Evolutionary conservation across 345 rosid genomes (phyloP).

Genomic region (Eucalyptus regnans): DNA sequence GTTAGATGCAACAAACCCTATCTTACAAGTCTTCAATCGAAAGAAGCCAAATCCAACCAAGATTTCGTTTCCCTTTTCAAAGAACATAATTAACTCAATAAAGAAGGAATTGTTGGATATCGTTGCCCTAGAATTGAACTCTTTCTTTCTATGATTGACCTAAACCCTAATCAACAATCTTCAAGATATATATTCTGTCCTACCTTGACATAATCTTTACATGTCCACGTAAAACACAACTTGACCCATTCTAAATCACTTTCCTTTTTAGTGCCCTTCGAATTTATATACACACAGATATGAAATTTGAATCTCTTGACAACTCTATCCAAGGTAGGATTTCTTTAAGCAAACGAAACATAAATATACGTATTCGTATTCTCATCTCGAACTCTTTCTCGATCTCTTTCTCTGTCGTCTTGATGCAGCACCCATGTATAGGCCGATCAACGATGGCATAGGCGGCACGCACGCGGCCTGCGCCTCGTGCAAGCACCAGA

Average conservation of each 20-base stretch:
- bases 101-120: background rate
- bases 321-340: background rate
- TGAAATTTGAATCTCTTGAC: background rate
- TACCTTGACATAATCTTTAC: slow-evolving; percentile 16
- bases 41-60: background rate
- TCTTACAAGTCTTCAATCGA: background rate
- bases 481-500: slow-evolving; percentile 61
- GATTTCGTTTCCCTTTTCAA: background rate
- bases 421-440: slow-evolving; percentile 11
- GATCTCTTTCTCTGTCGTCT: background rate
- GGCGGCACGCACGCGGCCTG: slow-evolving; percentile 27
- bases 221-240: background rate
- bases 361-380: background rate
- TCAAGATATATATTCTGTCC: background rate
- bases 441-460: background rate
- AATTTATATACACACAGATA: background rate
- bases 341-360: background rate
- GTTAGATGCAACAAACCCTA: background rate
- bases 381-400: background rate
- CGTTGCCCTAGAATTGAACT: background rate
- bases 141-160: slow-evolving; percentile 35
- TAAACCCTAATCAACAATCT: slow-evolving; percentile 32
- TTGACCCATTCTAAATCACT: background rate
- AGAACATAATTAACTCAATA: background rate
- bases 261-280: background rate